Evolutionary conservation across 2,329 filamentous ascomycete species (phyloP), one percentile per base, ranked within the genome.

Genomic region (Diaporthe citrichinensis): DNA sequence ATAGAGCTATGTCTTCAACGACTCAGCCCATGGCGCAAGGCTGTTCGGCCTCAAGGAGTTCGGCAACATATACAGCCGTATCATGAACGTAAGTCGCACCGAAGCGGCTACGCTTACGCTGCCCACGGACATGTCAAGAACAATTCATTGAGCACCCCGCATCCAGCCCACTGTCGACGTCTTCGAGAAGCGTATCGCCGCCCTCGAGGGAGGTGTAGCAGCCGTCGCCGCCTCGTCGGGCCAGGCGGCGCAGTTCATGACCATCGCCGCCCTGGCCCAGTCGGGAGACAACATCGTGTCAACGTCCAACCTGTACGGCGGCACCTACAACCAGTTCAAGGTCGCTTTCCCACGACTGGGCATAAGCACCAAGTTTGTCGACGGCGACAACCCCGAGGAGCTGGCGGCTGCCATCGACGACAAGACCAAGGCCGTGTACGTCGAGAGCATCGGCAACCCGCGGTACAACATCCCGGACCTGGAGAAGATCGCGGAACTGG

Each of bases 261-360:
- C 95, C 74, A 93, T 98, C 81, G 89, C 92, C 34, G 92, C 95
- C 9, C 92, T 98, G n/a, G 95, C 95, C 6, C 92, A 95, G 77
- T 90, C 92, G 0, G 96, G 96, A 65, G 96, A 98, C 88, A 98
- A 98, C 88, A 98, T 98, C 80, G 91, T 98, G 71, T 93, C 95
- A 17, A 98, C 96, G 9, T 93, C 93, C 69, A 98, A 97, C 86
- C 88, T 98, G 74, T 98, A 98, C 85, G 96, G 96, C 78, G 96
- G 96, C 83, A 98, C 96, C 23, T 98, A 98, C 88, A 98, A 98
- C 87, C 96, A 98, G 87, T 92, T 98, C 87, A 98, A 98, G 87
- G 95, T 98, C 61, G 90, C 95, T 79, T 88, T 98, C 74, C 94
- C 95, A 9, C 92, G 96, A n/a, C 86, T 98, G 61, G 96, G 96